A percentile compares a stretch with the other conserved stretches of the same genome.
These are phyloP conservation scores for Eutypella sp. DNA, from an alignment of 2,329 filamentous ascomycete genomes.

Conservation along the genomic window DNA sequence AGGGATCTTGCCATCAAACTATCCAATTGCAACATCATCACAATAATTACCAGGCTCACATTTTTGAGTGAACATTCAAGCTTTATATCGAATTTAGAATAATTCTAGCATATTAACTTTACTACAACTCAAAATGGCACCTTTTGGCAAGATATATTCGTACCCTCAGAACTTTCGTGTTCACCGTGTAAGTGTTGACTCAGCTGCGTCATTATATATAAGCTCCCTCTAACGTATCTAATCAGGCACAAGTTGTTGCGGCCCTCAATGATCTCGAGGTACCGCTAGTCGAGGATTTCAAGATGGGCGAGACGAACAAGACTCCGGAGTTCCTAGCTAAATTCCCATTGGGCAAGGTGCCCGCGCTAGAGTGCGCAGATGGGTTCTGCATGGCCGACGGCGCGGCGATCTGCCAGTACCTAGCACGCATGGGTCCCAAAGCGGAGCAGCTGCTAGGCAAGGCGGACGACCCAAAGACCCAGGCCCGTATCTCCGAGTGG, in stretches of 20 bases:
- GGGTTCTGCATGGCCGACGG: slow-evolving; percentile 41
- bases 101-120: too few species aligned
- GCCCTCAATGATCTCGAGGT: slow-evolving; percentile 35
- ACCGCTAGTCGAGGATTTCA: slow-evolving; percentile 31
- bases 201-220: too few species aligned
- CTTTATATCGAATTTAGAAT: too few species aligned
- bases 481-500: slow-evolving; percentile 42
- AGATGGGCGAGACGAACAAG: slow-evolving; percentile 36
- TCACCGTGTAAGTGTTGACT: too few species aligned
- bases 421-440: slow-evolving; percentile 40
- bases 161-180: too few species aligned
- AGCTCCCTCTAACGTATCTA: too few species aligned
- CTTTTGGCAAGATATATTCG: too few species aligned
- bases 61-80: too few species aligned
- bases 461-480: slow-evolving; percentile 29
- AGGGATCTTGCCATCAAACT: too few species aligned
- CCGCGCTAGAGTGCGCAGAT: slow-evolving; percentile 41
- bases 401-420: slow-evolving; percentile 41
- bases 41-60: too few species aligned
- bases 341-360: slow-evolving; percentile 48
- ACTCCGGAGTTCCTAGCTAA: slow-evolving; percentile 43
- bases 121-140: too few species aligned
- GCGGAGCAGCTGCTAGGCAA: slow-evolving; percentile 39
- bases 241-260: slow-evolving; percentile 31
- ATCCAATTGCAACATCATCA: too few species aligned